Evolutionary conservation across 331 rosid genomes (phyloP).

Genomic region (Malus hybrid): DNA sequence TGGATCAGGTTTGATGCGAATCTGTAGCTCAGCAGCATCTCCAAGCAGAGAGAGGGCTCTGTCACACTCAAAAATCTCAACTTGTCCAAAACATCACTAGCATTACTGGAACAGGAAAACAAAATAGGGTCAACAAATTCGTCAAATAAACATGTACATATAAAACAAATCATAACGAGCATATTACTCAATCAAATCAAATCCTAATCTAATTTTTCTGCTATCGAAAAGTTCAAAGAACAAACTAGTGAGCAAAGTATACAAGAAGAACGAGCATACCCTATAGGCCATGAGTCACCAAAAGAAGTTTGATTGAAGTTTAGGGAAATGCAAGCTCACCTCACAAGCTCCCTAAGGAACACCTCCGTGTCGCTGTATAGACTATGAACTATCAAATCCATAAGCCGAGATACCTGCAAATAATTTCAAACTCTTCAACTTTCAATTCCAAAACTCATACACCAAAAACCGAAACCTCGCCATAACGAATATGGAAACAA

Average conservation of each 20-base stretch:
- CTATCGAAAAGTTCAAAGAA: slow-evolving; percentile 1
- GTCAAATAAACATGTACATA: background rate
- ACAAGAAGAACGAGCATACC: background rate
- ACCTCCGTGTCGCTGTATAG: slow-evolving; percentile 97
- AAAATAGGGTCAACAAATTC: background rate
- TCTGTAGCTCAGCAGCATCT: slow-evolving; percentile 77
- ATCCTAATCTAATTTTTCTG: background rate
- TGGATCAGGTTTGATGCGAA: slow-evolving; percentile 78
- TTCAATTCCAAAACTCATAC: background rate
- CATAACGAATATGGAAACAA: background rate
- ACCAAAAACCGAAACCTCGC: background rate
- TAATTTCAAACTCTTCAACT: slow-evolving; percentile 2
- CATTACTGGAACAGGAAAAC: slow-evolving; percentile 46
- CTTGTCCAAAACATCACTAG: slow-evolving; percentile 98
- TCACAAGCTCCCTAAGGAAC: slow-evolving; percentile 93
- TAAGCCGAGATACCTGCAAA: slow-evolving; percentile 80
- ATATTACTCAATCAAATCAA: background rate
- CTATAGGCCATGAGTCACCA: background rate
- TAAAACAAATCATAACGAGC: background rate
- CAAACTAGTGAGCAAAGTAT: background rate
- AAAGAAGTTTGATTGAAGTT: background rate
- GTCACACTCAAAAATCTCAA: slow-evolving; percentile 93
- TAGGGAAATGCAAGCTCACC: slow-evolving; percentile 37
- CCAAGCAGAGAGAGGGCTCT: slow-evolving; percentile 83
- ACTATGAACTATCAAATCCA: slow-evolving; percentile 99